Conservation (phyloP, 495 filamentous ascomycete genomes). For the Aspergillus mulundensis region DNA sequence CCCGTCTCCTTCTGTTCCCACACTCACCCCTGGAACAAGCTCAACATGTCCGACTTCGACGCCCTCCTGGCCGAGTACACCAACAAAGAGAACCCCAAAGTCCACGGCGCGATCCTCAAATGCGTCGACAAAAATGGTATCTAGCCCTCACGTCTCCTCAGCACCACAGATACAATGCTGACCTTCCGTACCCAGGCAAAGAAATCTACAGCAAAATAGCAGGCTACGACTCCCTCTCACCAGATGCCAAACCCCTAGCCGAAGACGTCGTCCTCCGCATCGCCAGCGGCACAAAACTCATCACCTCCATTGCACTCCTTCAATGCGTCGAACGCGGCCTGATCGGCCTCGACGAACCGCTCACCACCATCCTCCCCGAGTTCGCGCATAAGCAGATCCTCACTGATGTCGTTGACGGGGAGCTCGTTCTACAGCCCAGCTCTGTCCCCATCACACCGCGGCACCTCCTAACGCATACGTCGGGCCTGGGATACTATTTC, state of each 20-base stretch:
- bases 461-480: conserved; percentile 47
- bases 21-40: background rate
- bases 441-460: conserved; percentile 35
- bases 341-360: conserved; percentile 37
- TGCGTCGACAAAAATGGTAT: conserved; percentile 6
- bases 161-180: background rate
- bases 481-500: conserved; percentile 44
- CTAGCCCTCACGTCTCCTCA: background rate
- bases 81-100: background rate
- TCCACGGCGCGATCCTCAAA: conserved; percentile 9
- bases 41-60: conserved; percentile 6
- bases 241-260: background rate
- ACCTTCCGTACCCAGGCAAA: background rate
- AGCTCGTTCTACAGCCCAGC: conserved; percentile 23
- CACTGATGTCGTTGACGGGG: conserved; percentile 32
- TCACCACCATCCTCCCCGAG: conserved; percentile 37
- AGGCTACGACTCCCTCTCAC: background rate
- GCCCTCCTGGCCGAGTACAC: conserved; percentile 10
- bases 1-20: background rate
- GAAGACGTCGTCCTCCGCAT: conserved; percentile 23
- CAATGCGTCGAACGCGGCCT: conserved; percentile 48
- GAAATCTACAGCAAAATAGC: conserved; percentile 12
- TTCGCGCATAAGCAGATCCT: conserved; percentile 36
- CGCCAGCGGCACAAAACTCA: conserved; percentile 19
- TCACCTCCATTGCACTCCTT: conserved; percentile 22